Conservation (phyloP, 345 rosid genomes). For the Gossypioides kirkii region DNA sequence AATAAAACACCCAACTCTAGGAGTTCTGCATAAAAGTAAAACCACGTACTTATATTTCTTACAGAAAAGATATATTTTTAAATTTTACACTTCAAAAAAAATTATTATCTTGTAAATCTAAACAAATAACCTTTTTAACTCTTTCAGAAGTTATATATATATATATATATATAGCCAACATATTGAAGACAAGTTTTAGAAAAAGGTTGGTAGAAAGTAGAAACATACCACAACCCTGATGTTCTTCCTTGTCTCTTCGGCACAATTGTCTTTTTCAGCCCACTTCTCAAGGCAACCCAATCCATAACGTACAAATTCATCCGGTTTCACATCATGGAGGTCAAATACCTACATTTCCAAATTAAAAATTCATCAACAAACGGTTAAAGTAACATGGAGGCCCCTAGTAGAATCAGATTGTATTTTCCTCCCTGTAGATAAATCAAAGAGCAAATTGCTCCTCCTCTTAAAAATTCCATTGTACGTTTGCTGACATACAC, state of each 20-base stretch:
- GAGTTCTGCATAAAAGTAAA: not conserved
- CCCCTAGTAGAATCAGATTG: too few relatives aligned
- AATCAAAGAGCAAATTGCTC: too few relatives aligned
- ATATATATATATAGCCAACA: not conserved
- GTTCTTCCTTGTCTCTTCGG: conserved; percentile 70
- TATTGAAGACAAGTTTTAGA: not conserved
- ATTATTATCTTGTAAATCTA: not conserved
- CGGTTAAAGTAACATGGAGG: too few relatives aligned
- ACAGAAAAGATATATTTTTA: not conserved
- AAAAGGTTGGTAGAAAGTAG: not conserved
- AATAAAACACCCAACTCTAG: not conserved
- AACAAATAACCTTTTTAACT: not conserved
- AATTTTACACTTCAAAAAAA: not conserved
- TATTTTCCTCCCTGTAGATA: too few relatives aligned
- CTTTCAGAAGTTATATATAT: not conserved
- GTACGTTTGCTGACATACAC: too few relatives aligned
- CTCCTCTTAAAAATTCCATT: too few relatives aligned
- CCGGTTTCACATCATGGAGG: conserved; percentile 69
- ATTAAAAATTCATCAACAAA: not conserved
- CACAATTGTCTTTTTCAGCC: conserved; percentile 56
- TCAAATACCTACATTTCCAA: conserved; percentile 67
- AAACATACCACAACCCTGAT: conserved; percentile 75
- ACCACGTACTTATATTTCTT: not conserved
- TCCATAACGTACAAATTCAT: conserved; percentile 73
- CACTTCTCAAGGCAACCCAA: conserved; percentile 74